Conservation (phyloP, 2,329 filamentous ascomycete genomes). For the Dendrostoma leiphaemia region DNA sequence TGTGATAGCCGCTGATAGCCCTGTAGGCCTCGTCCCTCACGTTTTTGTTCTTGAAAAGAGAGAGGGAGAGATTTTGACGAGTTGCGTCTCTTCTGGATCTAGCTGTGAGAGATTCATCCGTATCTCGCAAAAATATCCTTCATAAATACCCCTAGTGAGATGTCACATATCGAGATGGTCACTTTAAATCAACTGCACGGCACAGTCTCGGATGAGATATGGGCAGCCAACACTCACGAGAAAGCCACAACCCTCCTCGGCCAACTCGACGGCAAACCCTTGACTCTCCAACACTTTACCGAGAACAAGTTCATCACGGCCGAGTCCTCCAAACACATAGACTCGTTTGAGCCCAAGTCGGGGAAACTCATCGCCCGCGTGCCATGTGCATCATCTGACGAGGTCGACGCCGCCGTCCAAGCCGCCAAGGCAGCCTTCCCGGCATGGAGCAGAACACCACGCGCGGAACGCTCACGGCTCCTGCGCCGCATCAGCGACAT, state of each 20-base stretch:
- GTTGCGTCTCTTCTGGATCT: too few relatives aligned
- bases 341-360: slow-evolving; percentile 30
- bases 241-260: slow-evolving; percentile 25
- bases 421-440: slow-evolving; percentile 26
- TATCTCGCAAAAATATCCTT: too few relatives aligned
- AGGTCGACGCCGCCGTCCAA: slow-evolving; percentile 25
- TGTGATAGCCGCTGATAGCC: neutral
- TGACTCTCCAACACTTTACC: slow-evolving; percentile 23
- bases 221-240: slow-evolving; percentile 27
- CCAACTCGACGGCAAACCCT: neutral
- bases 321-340: slow-evolving; percentile 19
- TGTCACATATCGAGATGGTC: neutral
- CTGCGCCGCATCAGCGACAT: slow-evolving; percentile 26
- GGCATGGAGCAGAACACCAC: slow-evolving; percentile 28
- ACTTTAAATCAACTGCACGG: neutral
- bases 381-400: slow-evolving; percentile 23
- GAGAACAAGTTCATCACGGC: slow-evolving; percentile 17
- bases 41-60: too few relatives aligned
- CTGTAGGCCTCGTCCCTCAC: too few relatives aligned
- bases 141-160: neutral
- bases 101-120: too few relatives aligned
- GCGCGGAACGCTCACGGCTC: slow-evolving; percentile 24
- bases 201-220: slow-evolving; percentile 17
- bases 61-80: too few relatives aligned
- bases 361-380: slow-evolving; percentile 25